Evolutionary conservation across 352 stramenopile genomes (phyloP).

Genomic region (Globisporangium okanoganense): DNA sequence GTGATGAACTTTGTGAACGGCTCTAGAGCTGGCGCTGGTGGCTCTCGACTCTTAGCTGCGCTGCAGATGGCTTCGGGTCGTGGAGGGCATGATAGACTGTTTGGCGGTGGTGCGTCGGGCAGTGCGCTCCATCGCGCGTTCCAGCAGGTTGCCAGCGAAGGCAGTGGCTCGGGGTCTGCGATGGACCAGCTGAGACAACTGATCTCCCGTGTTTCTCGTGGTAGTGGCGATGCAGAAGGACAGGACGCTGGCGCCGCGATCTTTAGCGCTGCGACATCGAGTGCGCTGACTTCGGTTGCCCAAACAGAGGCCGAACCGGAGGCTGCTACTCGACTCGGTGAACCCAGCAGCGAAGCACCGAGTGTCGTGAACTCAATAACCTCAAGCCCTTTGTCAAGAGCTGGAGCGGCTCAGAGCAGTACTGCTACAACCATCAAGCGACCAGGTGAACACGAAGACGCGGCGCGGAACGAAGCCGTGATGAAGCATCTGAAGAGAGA

Average conservation of each 20-base stretch:
- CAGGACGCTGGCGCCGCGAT: neutral
- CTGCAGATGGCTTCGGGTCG: constrained; percentile 38
- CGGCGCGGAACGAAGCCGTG: constrained; percentile 7
- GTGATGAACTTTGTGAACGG: constrained; percentile 52
- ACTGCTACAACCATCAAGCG: neutral
- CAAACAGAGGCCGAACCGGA: neutral
- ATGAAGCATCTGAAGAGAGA: constrained; percentile 25
- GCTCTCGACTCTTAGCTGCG: constrained; percentile 57
- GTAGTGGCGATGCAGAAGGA: neutral
- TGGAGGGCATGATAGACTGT: constrained; percentile 13
- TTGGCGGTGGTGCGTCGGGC: constrained; percentile 10
- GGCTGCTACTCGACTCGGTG: constrained; percentile 2
- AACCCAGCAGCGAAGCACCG: neutral
- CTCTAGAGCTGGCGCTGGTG: constrained; percentile 22
- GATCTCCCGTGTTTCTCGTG: constrained; percentile 31
- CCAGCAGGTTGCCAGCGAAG: constrained; percentile 27
- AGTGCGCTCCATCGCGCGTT: constrained; percentile 31
- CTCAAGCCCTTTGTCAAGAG: constrained; percentile 10
- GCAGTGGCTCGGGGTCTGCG: constrained; percentile 21
- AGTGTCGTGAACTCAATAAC: constrained; percentile 10
- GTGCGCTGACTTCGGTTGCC: neutral
- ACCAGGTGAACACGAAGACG: constrained; percentile 1
- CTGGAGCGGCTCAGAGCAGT: neutral
- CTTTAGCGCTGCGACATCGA: neutral
- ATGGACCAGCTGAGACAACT: constrained; percentile 60